phyloP scores from a whole-genome alignment of 306 rosid genomes.

The Betula pendula region DNA sequence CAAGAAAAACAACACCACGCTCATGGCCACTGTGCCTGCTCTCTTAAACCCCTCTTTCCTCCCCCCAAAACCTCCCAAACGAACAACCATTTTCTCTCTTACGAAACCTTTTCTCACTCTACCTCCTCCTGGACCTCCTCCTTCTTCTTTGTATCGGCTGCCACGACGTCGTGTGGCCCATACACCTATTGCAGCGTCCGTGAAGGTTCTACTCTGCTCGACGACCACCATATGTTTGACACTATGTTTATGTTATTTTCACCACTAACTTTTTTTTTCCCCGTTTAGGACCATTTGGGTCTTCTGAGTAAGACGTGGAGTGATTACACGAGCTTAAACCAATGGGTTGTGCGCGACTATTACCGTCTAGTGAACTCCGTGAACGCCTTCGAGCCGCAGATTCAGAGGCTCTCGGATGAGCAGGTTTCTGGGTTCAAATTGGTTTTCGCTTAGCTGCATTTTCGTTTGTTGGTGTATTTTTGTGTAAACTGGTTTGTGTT shows the following conservation, averaged over 20 bases:
- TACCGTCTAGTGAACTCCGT: constrained; percentile 77
- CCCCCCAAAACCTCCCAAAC: constrained; percentile 35
- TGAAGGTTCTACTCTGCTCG: constrained; percentile 42
- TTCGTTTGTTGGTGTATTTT: background rate
- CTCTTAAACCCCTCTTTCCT: constrained; percentile 35
- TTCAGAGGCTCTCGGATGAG: constrained; percentile 63
- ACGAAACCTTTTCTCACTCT: constrained; percentile 16
- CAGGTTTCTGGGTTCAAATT: constrained; percentile 39
- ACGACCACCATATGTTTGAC: constrained; percentile 35
- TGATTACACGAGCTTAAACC: constrained; percentile 69
- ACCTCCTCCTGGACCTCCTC: constrained; percentile 28
- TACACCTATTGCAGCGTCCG: constrained; percentile 34
- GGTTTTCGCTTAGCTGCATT: background rate
- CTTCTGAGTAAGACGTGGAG: constrained; percentile 48
- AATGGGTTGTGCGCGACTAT: constrained; percentile 84
- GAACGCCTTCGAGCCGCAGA: constrained; percentile 62
- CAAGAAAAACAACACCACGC: background rate
- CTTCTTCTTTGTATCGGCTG: constrained; percentile 25
- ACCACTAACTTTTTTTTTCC: background rate
- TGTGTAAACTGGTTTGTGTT: background rate
- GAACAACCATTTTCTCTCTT: constrained; percentile 24
- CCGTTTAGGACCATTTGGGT: constrained; percentile 61
- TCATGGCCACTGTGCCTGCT: constrained; percentile 49
- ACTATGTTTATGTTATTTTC: constrained; percentile 1
- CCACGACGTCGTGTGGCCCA: constrained; percentile 35